These are phyloP conservation scores for Colletotrichum tofieldiae DNA, from an alignment of 2,329 filamentous ascomycete genomes.

Conservation along the genomic window DNA sequence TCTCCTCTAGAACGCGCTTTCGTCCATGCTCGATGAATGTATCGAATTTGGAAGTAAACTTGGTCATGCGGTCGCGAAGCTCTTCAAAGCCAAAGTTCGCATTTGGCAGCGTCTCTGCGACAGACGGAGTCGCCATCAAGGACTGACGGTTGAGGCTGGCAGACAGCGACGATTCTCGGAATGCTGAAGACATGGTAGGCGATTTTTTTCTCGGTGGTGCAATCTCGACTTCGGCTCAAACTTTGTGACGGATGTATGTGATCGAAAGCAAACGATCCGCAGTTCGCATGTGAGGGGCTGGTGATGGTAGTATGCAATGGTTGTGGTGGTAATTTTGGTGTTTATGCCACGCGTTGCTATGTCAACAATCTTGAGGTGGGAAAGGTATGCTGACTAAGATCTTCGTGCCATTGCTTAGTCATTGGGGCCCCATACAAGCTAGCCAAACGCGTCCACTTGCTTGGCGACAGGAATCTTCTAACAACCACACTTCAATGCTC, in stretches of 20 bases:
- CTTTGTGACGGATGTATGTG: background rate
- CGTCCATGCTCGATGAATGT: slow-evolving; percentile 93
- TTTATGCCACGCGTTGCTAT: slow-evolving; percentile 41
- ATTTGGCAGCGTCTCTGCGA: slow-evolving; percentile 85
- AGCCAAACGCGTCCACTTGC: background rate
- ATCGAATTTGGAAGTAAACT: slow-evolving; percentile 92
- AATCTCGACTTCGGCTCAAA: slow-evolving; percentile 8
- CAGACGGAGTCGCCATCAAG: slow-evolving; percentile 72
- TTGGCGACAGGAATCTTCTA: no score
- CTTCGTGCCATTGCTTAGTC: background rate
- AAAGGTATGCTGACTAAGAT: slow-evolving; percentile 22
- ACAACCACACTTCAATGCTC: background rate
- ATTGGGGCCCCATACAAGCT: background rate
- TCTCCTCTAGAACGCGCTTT: slow-evolving; percentile 91
- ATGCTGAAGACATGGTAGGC: slow-evolving; percentile 69
- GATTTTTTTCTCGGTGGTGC: background rate
- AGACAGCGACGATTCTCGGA: slow-evolving; percentile 77
- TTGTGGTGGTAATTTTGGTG: slow-evolving; percentile 27
- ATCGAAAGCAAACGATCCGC: background rate
- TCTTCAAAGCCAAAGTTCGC: slow-evolving; percentile 98
- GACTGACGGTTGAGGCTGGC: slow-evolving; percentile 73
- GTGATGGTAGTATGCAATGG: slow-evolving; percentile 9
- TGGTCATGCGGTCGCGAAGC: slow-evolving; percentile 93
- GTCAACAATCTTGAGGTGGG: slow-evolving; percentile 35
- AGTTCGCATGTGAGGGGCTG: slow-evolving; percentile 19